Evolutionary conservation across 805 yeast genomes (phyloP).

Genomic region (Starmerella tilneyi): DNA sequence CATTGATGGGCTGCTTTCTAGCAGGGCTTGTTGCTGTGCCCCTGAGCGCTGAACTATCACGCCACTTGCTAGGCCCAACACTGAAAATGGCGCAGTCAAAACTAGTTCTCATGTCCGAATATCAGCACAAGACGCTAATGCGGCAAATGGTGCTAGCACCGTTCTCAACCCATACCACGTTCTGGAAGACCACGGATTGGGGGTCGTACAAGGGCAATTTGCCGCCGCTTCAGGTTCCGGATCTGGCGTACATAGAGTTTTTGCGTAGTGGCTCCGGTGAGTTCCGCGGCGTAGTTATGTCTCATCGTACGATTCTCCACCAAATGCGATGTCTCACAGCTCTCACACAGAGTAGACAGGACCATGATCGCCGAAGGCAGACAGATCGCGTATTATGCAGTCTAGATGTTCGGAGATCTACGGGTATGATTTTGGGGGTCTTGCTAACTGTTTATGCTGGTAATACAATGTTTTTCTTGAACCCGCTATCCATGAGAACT

Average conservation of each 20-base stretch:
- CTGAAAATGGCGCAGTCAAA: constrained; percentile 59
- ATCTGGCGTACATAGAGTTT: constrained; percentile 87
- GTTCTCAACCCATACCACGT: constrained; percentile 34
- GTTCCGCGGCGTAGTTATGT: constrained; percentile 82
- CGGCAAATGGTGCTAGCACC: constrained; percentile 27
- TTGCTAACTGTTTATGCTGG: constrained; percentile 78
- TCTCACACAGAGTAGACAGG: constrained; percentile 41
- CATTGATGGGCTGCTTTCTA: constrained; percentile 80
- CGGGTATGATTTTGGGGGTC: constrained; percentile 76
- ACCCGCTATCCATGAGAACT: constrained; percentile 57
- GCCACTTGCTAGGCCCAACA: constrained; percentile 35
- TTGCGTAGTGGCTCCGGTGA: constrained; percentile 85
- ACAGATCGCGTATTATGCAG: constrained; percentile 47
- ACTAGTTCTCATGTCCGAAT: constrained; percentile 69
- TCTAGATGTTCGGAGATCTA: constrained; percentile 63
- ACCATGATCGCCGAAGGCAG: constrained; percentile 16
- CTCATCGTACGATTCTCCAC: constrained; percentile 76
- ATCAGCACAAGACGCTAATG: constrained; percentile 65
- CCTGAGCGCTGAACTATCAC: constrained; percentile 49
- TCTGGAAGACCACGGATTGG: constrained; percentile 77
- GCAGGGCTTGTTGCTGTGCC: constrained; percentile 96
- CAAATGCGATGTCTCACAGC: constrained; percentile 72
- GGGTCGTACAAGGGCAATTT: constrained; percentile 55
- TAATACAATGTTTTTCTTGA: constrained; percentile 67
- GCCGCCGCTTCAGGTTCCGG: constrained; percentile 64